A percentile compares a stretch with the other conserved stretches of the same genome.
Conservation (phyloP, 2,329 filamentous ascomycete genomes). For the Monosporascus sp. region DNA sequence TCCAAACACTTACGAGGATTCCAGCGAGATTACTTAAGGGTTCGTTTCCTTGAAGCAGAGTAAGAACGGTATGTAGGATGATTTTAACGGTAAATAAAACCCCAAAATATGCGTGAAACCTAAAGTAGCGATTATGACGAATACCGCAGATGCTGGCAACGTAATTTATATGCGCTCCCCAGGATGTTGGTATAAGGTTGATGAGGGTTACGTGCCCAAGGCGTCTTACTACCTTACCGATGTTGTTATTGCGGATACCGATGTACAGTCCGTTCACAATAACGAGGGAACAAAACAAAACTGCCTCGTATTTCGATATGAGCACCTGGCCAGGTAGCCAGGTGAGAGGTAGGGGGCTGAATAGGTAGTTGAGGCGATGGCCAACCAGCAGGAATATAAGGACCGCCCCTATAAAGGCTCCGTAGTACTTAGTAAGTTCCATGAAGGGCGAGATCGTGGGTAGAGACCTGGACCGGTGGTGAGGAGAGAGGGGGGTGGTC, state of each 20-base stretch:
- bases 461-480: too few species aligned
- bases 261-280: background rate
- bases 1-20: background rate
- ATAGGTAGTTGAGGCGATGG: background rate
- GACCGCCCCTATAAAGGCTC: too few species aligned
- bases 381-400: too few species aligned
- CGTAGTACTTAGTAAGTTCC: too few species aligned
- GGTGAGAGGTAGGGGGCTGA: background rate
- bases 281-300: constrained; percentile 1
- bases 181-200: constrained; percentile 1
- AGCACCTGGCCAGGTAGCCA: background rate
- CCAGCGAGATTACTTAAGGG: background rate
- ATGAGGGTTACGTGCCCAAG: background rate
- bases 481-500: too few species aligned
- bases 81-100: background rate
- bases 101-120: background rate
- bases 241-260: background rate
- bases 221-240: background rate
- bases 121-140: background rate
- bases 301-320: constrained; percentile 1
- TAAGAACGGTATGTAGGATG: background rate
- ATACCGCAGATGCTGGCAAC: background rate
- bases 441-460: too few species aligned
- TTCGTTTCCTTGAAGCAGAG: background rate
- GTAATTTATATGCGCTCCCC: constrained; percentile 1